Base-by-base conservation (phyloP, 2,329 filamentous ascomycete species). In the Phyllosticta citrichinensis region DNA sequence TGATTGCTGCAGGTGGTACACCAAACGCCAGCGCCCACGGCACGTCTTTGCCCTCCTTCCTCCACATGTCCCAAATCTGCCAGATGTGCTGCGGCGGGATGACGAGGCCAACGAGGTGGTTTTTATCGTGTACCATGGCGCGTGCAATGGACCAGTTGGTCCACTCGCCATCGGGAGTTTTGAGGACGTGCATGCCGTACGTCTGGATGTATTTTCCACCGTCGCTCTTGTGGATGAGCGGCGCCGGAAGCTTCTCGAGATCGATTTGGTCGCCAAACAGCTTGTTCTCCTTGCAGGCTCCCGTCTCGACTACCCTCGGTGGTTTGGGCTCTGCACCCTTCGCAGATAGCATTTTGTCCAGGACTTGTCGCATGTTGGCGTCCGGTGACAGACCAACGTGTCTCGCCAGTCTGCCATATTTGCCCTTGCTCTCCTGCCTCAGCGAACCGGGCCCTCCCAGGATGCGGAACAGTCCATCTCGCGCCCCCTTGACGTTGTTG, bases 121-220 rank as follows among this genome's bases (percentile, higher is more conserved):
- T 75, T 9, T 72, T 73, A 60, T 77, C 77, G 24, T 76, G 68
- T 0, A 81, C 71, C 79, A 81, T 81, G 1, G 74, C 77, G 0
- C 77, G 68, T 2, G 71, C 69, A 58, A 79, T 77, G 0, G 74
- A 76, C 77, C 76, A 79, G 63, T 78, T 79, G 0, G 76, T 79
- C 79, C 79, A 81, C 11, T 67, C 69, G 1, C 71, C 72, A 62
- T 78, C 75, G 0, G 79, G 77, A 0, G 74, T 71, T 62, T 77
- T 75, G 0, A 81, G 65, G 10, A 81, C 67, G 56, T 81, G 74
- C 68, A 81, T 78, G 1, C 79, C 80, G 58, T 76, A 79, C 0
- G 79, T 81, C 62, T 80, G 78, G 22, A 81, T 67, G 61, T 81
- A 81, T 58, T 76, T 78, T 0, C 79, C 80, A 0, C 79, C 79